Base-by-base conservation (phyloP, 2,329 filamentous ascomycete genomes). In the Fusarium nelsonii region DNA sequence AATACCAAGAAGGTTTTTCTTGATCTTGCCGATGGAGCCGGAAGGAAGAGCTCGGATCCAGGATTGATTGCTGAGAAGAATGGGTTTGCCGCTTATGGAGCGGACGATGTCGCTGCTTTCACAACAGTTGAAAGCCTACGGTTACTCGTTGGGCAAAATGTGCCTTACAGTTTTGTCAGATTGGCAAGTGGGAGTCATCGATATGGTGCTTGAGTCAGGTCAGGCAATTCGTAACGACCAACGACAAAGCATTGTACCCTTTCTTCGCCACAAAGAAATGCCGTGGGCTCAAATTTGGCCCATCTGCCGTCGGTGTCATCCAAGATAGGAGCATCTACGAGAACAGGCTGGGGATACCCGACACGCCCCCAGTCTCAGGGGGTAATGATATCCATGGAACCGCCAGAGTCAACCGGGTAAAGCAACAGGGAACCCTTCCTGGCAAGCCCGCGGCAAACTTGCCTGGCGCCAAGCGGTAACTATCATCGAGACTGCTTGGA, bases 131-230 rank as follows among this genome's bases (percentile, higher is more conserved):
- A 96, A 80, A 95, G 90, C 49, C 80, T 96, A 57, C 84, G 92
- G 70, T 78, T 94, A 62, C 84, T 97, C 26, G 91, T 95, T 12
- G 93, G 93, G 11, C 92, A 96, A 81, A 96, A 96, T 77, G 92
- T 96, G 58, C 92, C 91, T 8, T 95, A 93, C 79, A 94, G 92
- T 79, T 97, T 97, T 81, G 93, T 96, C 41, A 85, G 92, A 49
- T 82, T 96, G 76, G 92, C 92, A 3, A 84, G 84, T 49, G 85
- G 85, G 4, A 79, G 84, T 23, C 81, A 80, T 30, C 78, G 85
- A 63, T 86, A 83, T 68, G 87, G 76, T 74, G 33, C 40, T 80
- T 67, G 84, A 75, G 32, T 65, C 40, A 18, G 43, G 18, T 32
- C 20, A 28, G 43, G n/a, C 39, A 37, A 50, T 40, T 37, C n/a